Percentiles rank a stretch among this genome's conserved stretches.
Conservation (phyloP, 345 rosid species). For the Citropsis articulata region DNA sequence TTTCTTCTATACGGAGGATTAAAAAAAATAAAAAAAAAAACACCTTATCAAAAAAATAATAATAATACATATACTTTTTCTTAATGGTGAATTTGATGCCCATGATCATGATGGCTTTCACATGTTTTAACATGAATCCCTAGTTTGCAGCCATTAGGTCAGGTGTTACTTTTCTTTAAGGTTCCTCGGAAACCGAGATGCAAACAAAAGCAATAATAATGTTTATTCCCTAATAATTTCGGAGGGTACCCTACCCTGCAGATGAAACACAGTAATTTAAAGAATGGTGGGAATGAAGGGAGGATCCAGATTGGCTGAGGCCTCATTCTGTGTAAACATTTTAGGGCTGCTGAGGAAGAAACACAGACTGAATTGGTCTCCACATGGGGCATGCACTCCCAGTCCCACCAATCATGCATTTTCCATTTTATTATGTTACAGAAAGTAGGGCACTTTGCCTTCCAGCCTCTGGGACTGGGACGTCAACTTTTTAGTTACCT, state of each 20-base stretch:
- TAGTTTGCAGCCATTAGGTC: not conserved
- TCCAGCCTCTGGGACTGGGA: not conserved
- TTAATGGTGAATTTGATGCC: not conserved
- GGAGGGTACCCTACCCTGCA: slow-evolving; percentile 14
- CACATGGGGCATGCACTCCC: slow-evolving; percentile 33
- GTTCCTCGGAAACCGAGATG: not conserved
- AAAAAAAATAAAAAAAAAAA: not conserved
- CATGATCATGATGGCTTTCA: slow-evolving; percentile 23
- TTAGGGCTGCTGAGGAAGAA: slow-evolving; percentile 21
- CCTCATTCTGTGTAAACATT: not conserved
- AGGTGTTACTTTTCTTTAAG: not conserved
- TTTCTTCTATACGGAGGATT: too few species aligned
- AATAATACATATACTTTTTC: too few species aligned
- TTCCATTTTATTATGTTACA: slow-evolving; percentile 14
- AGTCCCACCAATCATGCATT: slow-evolving; percentile 32
- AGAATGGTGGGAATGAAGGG: not conserved
- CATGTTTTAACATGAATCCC: slow-evolving; percentile 22
- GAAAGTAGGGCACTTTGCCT: slow-evolving; percentile 22
- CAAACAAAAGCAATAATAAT: not conserved
- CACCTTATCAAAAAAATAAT: too few species aligned
- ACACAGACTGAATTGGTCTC: slow-evolving; percentile 40
- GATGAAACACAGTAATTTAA: not conserved
- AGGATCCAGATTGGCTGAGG: not conserved
- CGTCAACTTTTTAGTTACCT: slow-evolving; percentile 17
- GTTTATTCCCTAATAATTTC: not conserved